phyloP scores from a whole-genome alignment of 495 filamentous ascomycete species.

The Penicillium cinerascens region DNA sequence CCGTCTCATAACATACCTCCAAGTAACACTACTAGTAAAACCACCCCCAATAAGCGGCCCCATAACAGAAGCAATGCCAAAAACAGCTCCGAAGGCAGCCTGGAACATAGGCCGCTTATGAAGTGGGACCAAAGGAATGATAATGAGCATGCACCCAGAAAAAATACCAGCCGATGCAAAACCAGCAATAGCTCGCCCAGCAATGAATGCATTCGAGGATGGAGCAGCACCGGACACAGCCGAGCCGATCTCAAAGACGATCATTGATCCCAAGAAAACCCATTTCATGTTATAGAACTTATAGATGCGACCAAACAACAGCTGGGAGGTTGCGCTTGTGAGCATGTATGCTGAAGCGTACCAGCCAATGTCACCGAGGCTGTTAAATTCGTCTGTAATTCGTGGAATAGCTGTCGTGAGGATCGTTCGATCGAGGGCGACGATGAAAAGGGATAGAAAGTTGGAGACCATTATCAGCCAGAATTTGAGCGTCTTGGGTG shows the following conservation, averaged over 20 bases:
- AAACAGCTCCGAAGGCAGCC: conserved; percentile 39
- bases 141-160: conserved; percentile 50
- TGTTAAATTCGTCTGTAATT: conserved; percentile 26
- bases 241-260: conserved; percentile 52
- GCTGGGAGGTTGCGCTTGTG: conserved; percentile 40
- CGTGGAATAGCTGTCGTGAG: conserved; percentile 13
- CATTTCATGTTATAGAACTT: conserved; percentile 41
- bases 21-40: not conserved
- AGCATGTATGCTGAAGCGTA: conserved; percentile 48
- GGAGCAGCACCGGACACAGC: conserved; percentile 52
- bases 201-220: not conserved
- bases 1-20: not conserved
- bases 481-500: conserved; percentile 1
- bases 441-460: not conserved
- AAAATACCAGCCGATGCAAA: conserved; percentile 37
- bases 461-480: conserved; percentile 5
- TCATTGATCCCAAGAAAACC: conserved; percentile 35
- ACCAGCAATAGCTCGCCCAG: conserved; percentile 51
- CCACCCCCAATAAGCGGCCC: not conserved
- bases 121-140: conserved; percentile 54
- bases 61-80: conserved; percentile 48
- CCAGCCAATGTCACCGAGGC: conserved; percentile 44
- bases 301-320: conserved; percentile 46
- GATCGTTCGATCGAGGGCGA: not conserved
- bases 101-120: conserved; percentile 51